phyloP scores from a whole-genome alignment of 768 basidiomycete species.

The Suillus americanus region DNA sequence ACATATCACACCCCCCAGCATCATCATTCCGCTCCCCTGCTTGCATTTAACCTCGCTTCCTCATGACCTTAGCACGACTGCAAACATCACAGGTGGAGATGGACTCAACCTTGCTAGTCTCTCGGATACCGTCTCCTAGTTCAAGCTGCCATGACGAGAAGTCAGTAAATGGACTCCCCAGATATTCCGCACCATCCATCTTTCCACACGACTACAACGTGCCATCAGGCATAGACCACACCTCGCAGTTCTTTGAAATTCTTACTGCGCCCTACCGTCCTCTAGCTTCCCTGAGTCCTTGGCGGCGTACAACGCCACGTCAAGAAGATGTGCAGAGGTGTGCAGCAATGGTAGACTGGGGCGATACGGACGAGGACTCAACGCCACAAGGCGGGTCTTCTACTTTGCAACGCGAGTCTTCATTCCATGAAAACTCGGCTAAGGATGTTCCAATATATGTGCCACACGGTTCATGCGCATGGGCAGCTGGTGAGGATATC shows the following conservation, averaged over 20 bases:
- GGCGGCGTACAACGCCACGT: constrained; percentile 17
- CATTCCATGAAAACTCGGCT: constrained; percentile 15
- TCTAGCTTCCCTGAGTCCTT: not conserved
- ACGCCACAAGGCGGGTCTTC: not conserved
- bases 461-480: constrained; percentile 34
- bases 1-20: not conserved
- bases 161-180: constrained; percentile 8
- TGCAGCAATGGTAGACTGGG: constrained; percentile 29
- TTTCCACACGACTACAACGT: constrained; percentile 9
- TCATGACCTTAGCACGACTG: constrained; percentile 2
- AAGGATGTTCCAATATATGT: constrained; percentile 21
- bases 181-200: constrained; percentile 12
- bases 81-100: not conserved
- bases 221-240: constrained; percentile 21
- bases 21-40: not conserved
- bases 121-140: constrained; percentile 2
- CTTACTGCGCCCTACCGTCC: constrained; percentile 27
- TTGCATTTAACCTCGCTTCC: not conserved
- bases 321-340: constrained; percentile 24
- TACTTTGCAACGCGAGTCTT: not conserved
- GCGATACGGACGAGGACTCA: constrained; percentile 5
- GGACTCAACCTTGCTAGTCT: not conserved
- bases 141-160: not conserved
- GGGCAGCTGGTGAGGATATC: constrained; percentile 28
- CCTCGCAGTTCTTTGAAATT: constrained; percentile 30